These are phyloP conservation scores for Pseudoturritis turrita DNA, from an alignment of 345 rosid genomes.

Conservation along the genomic window DNA sequence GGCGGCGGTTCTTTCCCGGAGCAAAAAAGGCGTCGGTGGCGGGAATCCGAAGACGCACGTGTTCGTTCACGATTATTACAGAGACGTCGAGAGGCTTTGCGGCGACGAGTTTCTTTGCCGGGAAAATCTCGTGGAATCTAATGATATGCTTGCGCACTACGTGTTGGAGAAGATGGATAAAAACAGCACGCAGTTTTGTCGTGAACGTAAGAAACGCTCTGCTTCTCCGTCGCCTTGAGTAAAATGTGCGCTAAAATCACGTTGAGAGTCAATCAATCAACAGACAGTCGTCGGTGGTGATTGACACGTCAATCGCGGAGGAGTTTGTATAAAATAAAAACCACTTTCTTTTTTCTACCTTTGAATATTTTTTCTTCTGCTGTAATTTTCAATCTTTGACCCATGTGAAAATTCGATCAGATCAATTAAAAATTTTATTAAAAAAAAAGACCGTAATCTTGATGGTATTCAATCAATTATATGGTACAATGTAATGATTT, in stretches of 20 bases:
- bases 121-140: conserved; percentile 67
- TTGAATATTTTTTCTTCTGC: neutral
- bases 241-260: neutral
- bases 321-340: conserved; percentile 17
- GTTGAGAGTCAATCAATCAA: neutral
- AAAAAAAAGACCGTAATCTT: no score
- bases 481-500: no score
- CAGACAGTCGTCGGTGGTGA: neutral
- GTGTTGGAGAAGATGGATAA: conserved; percentile 76
- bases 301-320: conserved; percentile 20
- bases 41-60: conserved; percentile 75
- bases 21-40: conserved; percentile 53
- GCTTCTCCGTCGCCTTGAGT: conserved; percentile 20
- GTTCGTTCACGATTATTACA: conserved; percentile 80
- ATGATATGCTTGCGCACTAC: conserved; percentile 77
- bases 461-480: no score
- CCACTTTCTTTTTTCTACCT: neutral
- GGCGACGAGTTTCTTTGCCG: conserved; percentile 88
- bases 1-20: conserved; percentile 84
- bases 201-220: conserved; percentile 24
- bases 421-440: neutral
- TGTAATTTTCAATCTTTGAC: neutral
- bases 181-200: conserved; percentile 34
- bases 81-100: conserved; percentile 65
- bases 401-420: conserved; percentile 2